These are phyloP conservation scores for Paracoccidioides lutzii DNA, from an alignment of 2,329 filamentous ascomycete genomes.

Conservation along the genomic window DNA sequence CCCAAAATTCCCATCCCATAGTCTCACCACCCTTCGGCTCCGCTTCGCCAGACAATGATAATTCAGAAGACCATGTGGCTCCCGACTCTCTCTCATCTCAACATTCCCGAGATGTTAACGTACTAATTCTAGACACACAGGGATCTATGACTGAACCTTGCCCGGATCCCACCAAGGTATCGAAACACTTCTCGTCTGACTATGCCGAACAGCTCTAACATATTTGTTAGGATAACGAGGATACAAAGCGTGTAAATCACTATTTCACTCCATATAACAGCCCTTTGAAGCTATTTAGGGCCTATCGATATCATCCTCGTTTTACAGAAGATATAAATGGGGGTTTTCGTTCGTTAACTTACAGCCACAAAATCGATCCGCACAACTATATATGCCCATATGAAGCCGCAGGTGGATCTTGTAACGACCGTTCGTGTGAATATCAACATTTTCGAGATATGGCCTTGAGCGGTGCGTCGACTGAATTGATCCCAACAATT, in stretches of 20 bases:
- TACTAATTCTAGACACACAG: conserved; percentile 23
- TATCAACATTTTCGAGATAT: conserved; percentile 71
- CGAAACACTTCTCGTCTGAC: no score
- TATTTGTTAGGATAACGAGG: conserved; percentile 16
- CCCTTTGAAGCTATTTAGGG: conserved; percentile 67
- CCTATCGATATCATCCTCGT: conserved; percentile 77
- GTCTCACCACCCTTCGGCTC: conserved; percentile 34
- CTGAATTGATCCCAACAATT: conserved; percentile 17
- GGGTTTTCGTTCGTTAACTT: conserved; percentile 81
- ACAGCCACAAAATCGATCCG: conserved; percentile 78
- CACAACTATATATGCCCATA: conserved; percentile 61
- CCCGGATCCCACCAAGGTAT: conserved; percentile 16
- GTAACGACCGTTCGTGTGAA: conserved; percentile 61
- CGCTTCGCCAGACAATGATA: conserved; percentile 20
- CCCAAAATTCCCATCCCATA: conserved; percentile 17
- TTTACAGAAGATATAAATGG: conserved; percentile 57
- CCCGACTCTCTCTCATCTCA: conserved; percentile 14
- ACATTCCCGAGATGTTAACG: conserved; percentile 16
- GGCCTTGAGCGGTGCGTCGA: conserved; percentile 59
- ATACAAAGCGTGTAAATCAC: conserved; percentile 10
- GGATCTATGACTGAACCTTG: conserved; percentile 14
- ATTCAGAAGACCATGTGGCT: conserved; percentile 15
- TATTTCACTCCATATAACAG: conserved; percentile 62
- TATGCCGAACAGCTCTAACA: conserved; percentile 17
- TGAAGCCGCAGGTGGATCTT: conserved; percentile 57